Percentiles rank a stretch among this genome's conserved stretches.
Conservation (phyloP, 2,329 filamentous ascomycete species). For the Zasmidium cellare region DNA sequence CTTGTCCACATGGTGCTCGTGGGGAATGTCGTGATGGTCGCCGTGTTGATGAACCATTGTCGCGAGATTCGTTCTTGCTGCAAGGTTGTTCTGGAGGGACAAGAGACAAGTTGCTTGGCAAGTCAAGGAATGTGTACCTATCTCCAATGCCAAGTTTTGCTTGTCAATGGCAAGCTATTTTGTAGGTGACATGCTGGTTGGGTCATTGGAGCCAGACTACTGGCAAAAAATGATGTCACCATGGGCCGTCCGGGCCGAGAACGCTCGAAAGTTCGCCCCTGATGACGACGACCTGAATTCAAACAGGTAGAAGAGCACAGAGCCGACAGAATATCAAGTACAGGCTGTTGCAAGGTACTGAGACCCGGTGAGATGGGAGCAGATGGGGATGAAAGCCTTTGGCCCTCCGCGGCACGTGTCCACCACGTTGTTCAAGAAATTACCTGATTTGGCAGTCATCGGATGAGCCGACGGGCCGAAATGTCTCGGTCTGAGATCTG, state of each 20-base stretch:
- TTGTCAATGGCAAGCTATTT: too few species aligned
- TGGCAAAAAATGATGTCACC: background rate
- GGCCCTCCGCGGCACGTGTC: too few species aligned
- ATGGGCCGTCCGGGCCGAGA: background rate
- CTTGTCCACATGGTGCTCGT: conserved; percentile 48
- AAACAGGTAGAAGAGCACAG: too few species aligned
- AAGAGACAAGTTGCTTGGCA: background rate
- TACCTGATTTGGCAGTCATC: too few species aligned
- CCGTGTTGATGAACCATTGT: conserved; percentile 33
- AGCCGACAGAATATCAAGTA: too few species aligned
- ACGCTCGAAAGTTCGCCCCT: background rate
- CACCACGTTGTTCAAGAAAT: too few species aligned
- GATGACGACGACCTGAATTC: background rate
- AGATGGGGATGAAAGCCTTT: too few species aligned
- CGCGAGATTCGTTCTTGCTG: conserved; percentile 1
- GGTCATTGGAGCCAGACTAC: background rate
- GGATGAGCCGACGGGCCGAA: too few species aligned
- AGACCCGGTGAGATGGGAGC: too few species aligned
- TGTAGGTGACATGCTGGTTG: too few species aligned
- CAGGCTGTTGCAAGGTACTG: too few species aligned
- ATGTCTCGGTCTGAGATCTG: too few species aligned
- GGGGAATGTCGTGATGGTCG: conserved; percentile 54
- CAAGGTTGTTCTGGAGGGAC: background rate
- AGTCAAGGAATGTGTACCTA: background rate
- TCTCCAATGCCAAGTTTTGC: background rate